These are phyloP conservation scores for Diaporthe humulicola DNA, from an alignment of 2,329 filamentous ascomycete species.

Conservation along the genomic window DNA sequence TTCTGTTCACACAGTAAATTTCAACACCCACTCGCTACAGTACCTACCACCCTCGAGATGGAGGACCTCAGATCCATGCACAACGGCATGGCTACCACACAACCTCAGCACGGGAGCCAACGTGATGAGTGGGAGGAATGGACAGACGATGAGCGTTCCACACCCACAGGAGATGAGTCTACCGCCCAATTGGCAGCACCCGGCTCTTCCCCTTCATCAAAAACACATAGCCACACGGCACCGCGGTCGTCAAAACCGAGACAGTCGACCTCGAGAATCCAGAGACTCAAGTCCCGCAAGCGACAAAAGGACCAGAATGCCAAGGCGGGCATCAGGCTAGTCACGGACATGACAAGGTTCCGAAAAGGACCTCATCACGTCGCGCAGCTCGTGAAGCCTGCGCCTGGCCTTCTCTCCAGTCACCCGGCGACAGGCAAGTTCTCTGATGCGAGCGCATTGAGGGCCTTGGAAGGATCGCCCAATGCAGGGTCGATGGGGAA, in stretches of 20 bases:
- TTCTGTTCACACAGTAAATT: neutral
- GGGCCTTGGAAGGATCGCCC: slow-evolving; percentile 69
- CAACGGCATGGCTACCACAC: slow-evolving; percentile 40
- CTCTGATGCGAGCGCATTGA: slow-evolving; percentile 70
- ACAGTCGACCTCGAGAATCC: slow-evolving; percentile 56
- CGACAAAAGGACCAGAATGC: slow-evolving; percentile 73
- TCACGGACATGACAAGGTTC: slow-evolving; percentile 75
- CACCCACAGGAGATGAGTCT: slow-evolving; percentile 54
- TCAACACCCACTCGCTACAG: neutral
- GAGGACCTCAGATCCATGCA: slow-evolving; percentile 43
- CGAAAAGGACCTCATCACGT: slow-evolving; percentile 57
- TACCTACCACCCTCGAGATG: slow-evolving; percentile 43
- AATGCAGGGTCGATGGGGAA: slow-evolving; percentile 67
- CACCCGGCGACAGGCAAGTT: slow-evolving; percentile 56
- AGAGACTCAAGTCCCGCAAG: slow-evolving; percentile 68
- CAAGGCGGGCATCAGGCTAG: slow-evolving; percentile 74
- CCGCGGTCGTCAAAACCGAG: slow-evolving; percentile 48
- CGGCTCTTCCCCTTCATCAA: slow-evolving; percentile 15
- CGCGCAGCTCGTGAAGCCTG: slow-evolving; percentile 46
- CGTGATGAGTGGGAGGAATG: slow-evolving; percentile 67
- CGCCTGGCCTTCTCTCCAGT: slow-evolving; percentile 36
- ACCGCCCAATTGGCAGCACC: slow-evolving; percentile 38
- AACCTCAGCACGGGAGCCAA: slow-evolving; percentile 39
- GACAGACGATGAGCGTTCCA: slow-evolving; percentile 60
- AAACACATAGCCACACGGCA: slow-evolving; percentile 2